Evolutionary conservation across 2,329 filamentous ascomycete species (phyloP), one percentile per base, ranked within the genome.

Genomic region (Talaromyces sp.): DNA sequence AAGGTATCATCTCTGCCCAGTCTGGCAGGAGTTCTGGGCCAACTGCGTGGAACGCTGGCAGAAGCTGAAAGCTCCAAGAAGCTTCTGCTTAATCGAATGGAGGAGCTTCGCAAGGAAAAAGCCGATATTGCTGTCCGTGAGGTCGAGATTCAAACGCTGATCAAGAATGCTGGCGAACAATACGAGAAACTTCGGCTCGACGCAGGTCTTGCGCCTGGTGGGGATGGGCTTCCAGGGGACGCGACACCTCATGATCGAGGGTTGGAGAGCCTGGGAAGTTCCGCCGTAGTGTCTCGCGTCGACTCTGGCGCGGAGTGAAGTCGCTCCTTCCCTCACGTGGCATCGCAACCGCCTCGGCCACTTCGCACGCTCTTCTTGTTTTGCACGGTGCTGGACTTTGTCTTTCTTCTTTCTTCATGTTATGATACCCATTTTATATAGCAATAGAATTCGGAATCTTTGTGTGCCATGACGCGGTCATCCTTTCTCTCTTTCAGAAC

Each of bases 1-100:
- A 88, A 85, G 64, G 90, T 96, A 69, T 88, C 89, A 6, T 88
- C 92, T 2, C 77, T 97, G 27, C 93, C 93, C 0, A 88, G 86
- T 52, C 75, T 97, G 25, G 82, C 84, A 5, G 86, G 86, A 54
- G 88, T 88, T 55, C 70, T 95, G 1, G 82, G 85, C 54, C 77
- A 85, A 49, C 75, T 96, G 61, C 85, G 86, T 63, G 80, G 79
- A 13, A 83, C 85, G 2, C 71, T 93, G 13, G 80, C 79, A 32
- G 80, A 80, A 0, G 88, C 92, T 81, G 86, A 91, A 69, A 77
- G 77, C 22, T 82, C 85, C 59, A 85, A 88, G 61, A 81, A 82
- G 30, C 75, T 80, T 56, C 88, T 89, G 70, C 78, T 86, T 60
- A 80, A 80, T 59, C 82, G 84, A 63, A 85, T 95, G 71, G 84